phyloP scores from a whole-genome alignment of 306 rosid species.

The Vachellia pachyceras region DNA sequence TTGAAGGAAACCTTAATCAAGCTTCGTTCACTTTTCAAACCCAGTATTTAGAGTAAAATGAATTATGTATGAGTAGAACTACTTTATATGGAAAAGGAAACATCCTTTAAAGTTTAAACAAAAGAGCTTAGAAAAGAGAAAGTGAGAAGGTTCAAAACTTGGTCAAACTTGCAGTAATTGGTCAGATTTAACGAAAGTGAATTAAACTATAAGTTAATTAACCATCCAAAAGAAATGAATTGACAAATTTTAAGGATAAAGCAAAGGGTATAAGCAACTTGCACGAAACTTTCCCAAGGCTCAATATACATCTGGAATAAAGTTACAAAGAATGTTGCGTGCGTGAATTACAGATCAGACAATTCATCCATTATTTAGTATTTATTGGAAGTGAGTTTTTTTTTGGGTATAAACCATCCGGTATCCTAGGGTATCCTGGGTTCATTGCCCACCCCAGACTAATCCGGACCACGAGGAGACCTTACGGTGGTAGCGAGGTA shows the following conservation, averaged over 20 bases:
- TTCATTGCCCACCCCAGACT: no score
- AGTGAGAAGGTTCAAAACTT: not conserved
- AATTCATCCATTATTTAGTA: not conserved
- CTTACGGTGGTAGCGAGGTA: no score
- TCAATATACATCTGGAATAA: not conserved
- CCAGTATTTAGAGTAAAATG: not conserved
- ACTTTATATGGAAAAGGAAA: not conserved
- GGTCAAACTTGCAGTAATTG: not conserved
- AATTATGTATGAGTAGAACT: no score
- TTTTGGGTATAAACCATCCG: no score
- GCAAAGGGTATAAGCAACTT: not conserved
- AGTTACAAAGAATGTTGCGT: not conserved
- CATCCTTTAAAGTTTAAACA: conserved; percentile 1
- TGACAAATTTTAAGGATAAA: not conserved
- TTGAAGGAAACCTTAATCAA: not conserved
- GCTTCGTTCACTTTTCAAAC: not conserved
- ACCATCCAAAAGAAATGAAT: not conserved
- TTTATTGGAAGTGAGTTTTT: not conserved
- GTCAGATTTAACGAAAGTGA: not conserved
- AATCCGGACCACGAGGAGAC: no score
- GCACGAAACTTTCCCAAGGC: not conserved
- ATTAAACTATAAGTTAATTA: not conserved
- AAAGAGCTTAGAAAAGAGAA: not conserved
- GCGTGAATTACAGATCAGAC: not conserved
- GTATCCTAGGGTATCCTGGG: no score